Evolutionary conservation across 1,139 yeast genomes (phyloP).

Genomic region (Taphrina sp.): DNA sequence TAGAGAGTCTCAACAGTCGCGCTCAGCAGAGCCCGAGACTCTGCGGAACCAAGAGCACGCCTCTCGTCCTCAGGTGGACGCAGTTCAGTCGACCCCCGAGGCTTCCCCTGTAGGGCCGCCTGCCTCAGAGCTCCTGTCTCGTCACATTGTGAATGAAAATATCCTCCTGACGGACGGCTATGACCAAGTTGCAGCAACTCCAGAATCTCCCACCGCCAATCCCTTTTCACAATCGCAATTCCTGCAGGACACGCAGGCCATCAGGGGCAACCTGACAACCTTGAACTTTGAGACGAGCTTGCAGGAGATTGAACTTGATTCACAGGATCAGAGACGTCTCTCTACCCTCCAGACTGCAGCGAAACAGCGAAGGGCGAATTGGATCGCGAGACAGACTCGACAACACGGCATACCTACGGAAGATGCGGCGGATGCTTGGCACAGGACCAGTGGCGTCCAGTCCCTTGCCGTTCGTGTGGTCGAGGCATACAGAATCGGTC

Average conservation of each 20-base stretch:
- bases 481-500: constrained; percentile 19
- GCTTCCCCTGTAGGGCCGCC: constrained; percentile 3
- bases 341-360: background rate
- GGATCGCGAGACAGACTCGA: constrained; percentile 12
- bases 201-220: background rate
- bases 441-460: constrained; percentile 28
- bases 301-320: constrained; percentile 10
- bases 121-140: background rate
- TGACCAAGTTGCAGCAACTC: constrained; percentile 9
- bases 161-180: background rate
- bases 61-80: background rate
- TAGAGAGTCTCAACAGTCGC: background rate
- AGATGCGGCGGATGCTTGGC: constrained; percentile 26
- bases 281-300: constrained; percentile 7
- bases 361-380: constrained; percentile 1
- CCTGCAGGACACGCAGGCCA: constrained; percentile 18
- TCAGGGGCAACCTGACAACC: constrained; percentile 12
- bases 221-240: constrained; percentile 12
- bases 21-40: too few relatives aligned
- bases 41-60: background rate
- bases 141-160: background rate
- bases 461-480: constrained; percentile 28
- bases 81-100: background rate
- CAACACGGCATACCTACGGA: constrained; percentile 17
- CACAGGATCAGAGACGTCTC: background rate